Evolutionary conservation across 1,284 basidiomycete species (phyloP), one percentile per base, ranked within the genome.

Genomic region (Ceratobasidium sp.): DNA sequence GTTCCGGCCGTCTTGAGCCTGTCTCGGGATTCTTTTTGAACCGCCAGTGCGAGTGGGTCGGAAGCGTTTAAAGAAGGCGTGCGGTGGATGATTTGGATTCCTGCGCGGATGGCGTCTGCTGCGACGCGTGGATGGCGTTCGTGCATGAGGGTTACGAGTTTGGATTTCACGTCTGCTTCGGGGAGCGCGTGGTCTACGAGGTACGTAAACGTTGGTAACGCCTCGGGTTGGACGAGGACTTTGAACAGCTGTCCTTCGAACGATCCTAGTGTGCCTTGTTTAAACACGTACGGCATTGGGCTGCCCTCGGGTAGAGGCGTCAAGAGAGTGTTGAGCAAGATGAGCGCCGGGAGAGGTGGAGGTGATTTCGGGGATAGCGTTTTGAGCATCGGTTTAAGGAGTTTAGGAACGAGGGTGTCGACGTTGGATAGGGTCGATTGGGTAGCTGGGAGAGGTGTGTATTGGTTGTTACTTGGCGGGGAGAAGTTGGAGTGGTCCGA

Each of bases 41-140:
- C 26, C 6, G 70, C 70, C 2, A 13, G 23, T 1, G 57, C 70
- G 42, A 73, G 57, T n/a, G 48, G 15, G 61, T 64, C 40, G 61
- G 40, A 12, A 17, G 66, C 2, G 4, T n/a, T n/a, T n/a, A n/a
- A 2, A 20, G 44, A 28, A 48, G 46, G 20, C 17, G 61, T 38
- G 33, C 52, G 48, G 12, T 48, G 62, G 62, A 68, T 33, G 48
- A 48, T 50, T 12, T 23, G 28, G 38, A 66, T 66, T 6, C 62
- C 50, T 1, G 90, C 90, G 52, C 91, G 90, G 87, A 99, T 96
- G 0, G 95, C 91, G 83, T 96, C 95, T 1, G 95, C 92, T 3
- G 90, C 89, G 67, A 95, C 88, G 75, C 93, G 90, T 9, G 93
- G 93, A 83, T 95, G 93, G 74, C 90, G 88, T 82, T 94, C 93